Evolutionary conservation across 2,329 filamentous ascomycete species (phyloP).

Genomic region (Calonectria pteridis): DNA sequence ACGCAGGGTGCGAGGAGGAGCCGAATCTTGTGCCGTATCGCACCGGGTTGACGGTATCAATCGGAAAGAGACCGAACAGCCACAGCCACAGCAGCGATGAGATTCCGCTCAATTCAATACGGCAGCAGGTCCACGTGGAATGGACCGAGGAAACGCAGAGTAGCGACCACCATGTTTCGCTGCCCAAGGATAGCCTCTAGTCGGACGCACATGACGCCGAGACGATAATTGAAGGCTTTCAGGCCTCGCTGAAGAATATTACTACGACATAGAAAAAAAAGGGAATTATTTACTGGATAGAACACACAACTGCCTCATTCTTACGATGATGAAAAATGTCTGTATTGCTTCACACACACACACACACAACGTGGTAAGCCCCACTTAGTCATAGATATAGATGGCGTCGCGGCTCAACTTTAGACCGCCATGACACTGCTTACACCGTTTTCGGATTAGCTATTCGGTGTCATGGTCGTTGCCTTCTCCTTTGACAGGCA

Average conservation of each 20-base stretch:
- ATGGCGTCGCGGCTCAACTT: neutral
- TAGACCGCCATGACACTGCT: neutral
- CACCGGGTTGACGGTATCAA: neutral
- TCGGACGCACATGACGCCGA: neutral
- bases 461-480: neutral
- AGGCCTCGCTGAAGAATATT: neutral
- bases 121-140: neutral
- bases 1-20: neutral
- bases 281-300: no score
- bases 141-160: neutral
- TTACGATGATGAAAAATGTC: neutral
- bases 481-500: neutral
- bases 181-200: neutral
- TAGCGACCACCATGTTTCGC: neutral
- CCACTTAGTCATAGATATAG: neutral
- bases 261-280: neutral
- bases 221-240: neutral
- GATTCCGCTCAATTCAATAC: neutral
- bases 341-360: no score
- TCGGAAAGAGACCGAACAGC: neutral
- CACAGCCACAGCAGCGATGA: neutral
- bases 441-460: neutral
- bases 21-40: neutral
- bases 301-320: neutral
- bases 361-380: neutral